Conservation (phyloP, 1,139 yeast species). For the Hanseniaspora uvarum region DNA sequence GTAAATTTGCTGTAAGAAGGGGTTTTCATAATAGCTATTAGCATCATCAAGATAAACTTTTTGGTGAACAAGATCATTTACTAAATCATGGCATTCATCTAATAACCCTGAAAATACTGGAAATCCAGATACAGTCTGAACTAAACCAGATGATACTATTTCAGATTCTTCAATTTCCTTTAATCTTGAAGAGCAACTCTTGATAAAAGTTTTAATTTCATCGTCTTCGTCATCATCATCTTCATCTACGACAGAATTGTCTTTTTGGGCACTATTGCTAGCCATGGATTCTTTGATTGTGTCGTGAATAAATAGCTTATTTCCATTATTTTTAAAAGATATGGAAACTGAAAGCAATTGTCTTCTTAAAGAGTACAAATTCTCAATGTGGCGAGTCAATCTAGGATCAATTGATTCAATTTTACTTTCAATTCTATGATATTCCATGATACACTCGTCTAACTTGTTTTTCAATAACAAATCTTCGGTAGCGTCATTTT, state of each 20-base stretch:
- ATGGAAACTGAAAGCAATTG: slow-evolving; percentile 43
- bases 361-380: slow-evolving; percentile 46
- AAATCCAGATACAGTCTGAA: slow-evolving; percentile 41
- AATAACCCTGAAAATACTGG: slow-evolving; percentile 59
- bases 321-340: slow-evolving; percentile 22
- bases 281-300: slow-evolving; percentile 29
- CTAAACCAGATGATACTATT: slow-evolving; percentile 35
- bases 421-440: slow-evolving; percentile 42
- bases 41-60: slow-evolving; percentile 34
- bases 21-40: slow-evolving; percentile 11
- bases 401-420: slow-evolving; percentile 50
- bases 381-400: slow-evolving; percentile 43
- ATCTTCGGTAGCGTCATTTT: slow-evolving; percentile 45
- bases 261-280: slow-evolving; percentile 36
- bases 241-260: slow-evolving; percentile 35
- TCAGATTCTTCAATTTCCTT: slow-evolving; percentile 19
- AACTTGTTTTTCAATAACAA: slow-evolving; percentile 49
- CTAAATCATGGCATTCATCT: slow-evolving; percentile 70
- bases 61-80: slow-evolving; percentile 59
- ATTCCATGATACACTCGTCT: slow-evolving; percentile 47
- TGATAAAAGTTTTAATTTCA: slow-evolving; percentile 2
- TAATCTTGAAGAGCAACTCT: not conserved
- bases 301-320: slow-evolving; percentile 15
- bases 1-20: slow-evolving; percentile 29
- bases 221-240: slow-evolving; percentile 37